A percentile compares a stretch with the other conserved stretches of the same genome.
Evolutionary conservation across 2,329 filamentous ascomycete species (phyloP).

Genomic region (Cladosporium sp.): DNA sequence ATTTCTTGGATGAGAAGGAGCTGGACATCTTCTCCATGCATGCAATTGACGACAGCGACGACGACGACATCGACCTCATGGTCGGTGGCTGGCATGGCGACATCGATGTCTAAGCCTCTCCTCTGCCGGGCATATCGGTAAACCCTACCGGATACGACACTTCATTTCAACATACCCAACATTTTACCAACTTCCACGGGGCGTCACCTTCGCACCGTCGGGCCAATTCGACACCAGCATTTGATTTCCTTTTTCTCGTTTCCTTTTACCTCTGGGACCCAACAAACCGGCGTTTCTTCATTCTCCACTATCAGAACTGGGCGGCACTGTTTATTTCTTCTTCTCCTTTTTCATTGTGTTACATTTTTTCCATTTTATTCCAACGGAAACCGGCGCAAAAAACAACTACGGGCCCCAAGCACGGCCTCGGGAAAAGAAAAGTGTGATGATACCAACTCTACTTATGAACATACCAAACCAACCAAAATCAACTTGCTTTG

Average conservation of each 20-base stretch:
- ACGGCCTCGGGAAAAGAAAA: conserved; percentile 11
- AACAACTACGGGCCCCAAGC: conserved; percentile 10
- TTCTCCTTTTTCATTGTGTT: not conserved
- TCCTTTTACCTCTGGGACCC: conserved; percentile 1
- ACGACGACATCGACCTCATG: conserved; percentile 13
- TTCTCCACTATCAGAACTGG: conserved; percentile 1
- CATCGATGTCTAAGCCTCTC: conserved; percentile 5
- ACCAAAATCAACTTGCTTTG: not conserved
- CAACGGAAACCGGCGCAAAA: conserved; percentile 13
- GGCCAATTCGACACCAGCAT: conserved; percentile 3
- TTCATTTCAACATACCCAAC: conserved; percentile 3
- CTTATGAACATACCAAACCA: conserved; percentile 13
- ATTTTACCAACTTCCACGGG: conserved; percentile 2
- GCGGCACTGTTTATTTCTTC: not conserved
- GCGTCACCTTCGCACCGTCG: not conserved
- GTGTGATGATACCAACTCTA: conserved; percentile 14
- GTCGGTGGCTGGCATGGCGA: conserved; percentile 12
- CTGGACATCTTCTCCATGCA: conserved; percentile 11
- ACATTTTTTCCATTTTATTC: not conserved
- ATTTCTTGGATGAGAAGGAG: conserved; percentile 12
- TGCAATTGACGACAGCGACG: conserved; percentile 10
- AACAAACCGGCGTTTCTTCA: conserved; percentile 1
- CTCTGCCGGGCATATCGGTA: not conserved
- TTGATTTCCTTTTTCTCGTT: not conserved
- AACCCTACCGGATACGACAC: not conserved